Evolutionary conservation across 306 rosid genomes (phyloP).

Genomic region (Biancaea sappan): DNA sequence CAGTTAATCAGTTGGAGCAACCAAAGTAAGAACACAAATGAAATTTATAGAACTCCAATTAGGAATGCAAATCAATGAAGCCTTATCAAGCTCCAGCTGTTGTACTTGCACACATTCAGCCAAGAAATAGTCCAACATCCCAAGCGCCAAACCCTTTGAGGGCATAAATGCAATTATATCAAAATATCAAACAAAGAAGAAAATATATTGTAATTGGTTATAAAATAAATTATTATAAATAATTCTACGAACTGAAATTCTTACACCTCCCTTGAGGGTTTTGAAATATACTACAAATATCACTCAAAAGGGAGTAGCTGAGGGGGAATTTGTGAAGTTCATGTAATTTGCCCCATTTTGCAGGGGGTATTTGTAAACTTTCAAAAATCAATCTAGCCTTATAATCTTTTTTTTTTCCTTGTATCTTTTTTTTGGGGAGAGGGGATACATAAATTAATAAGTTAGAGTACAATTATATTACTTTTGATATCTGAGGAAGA

Average conservation of each 20-base stretch:
- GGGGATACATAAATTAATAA: too few relatives aligned
- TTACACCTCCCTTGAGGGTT: neutral
- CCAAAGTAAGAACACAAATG: conserved; percentile 6
- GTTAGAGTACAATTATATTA: neutral
- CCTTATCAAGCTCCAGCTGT: neutral
- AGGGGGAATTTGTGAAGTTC: too few relatives aligned
- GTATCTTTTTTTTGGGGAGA: too few relatives aligned
- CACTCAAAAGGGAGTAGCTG: neutral
- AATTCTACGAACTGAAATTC: neutral
- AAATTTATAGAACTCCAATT: neutral
- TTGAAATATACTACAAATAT: neutral
- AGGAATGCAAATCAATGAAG: neutral
- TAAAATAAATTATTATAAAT: too few relatives aligned
- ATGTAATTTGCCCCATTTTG: neutral
- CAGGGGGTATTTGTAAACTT: neutral
- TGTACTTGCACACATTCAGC: neutral
- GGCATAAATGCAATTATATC: neutral
- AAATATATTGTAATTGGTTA: neutral
- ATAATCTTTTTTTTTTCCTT: too few relatives aligned
- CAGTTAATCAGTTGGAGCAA: neutral
- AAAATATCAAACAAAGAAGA: neutral
- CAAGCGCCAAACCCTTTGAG: neutral
- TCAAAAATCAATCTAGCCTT: too few relatives aligned
- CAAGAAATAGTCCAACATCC: neutral
- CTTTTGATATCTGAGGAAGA: neutral